Evolutionary conservation across 192 early-diverging fungal genomes (phyloP), one percentile per base, ranked within the genome.

Genomic region (Dissophora globulifera): DNA sequence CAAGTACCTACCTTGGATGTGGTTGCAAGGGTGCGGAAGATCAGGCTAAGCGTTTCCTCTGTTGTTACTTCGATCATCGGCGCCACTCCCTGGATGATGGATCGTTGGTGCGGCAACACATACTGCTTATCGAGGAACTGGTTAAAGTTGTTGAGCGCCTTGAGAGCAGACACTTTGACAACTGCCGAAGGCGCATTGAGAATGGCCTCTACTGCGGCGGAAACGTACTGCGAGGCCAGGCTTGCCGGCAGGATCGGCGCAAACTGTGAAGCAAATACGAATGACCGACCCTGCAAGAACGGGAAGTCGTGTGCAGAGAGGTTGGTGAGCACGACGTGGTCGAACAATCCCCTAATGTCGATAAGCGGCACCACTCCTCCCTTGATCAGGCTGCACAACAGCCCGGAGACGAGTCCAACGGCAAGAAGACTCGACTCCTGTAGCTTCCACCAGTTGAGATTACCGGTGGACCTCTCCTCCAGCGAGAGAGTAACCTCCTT

Each of bases 281-380:
- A 87, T 1, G 93, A 89, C 11, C 96, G 93, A 4, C 95, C 94
- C 79, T 94, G 93, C 47, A 93, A 83, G 71, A 94, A 94, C 11
- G 96, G 95, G 31, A 63, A 78, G 8, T 84, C 86, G 80, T 63
- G 46, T 13, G 47, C 47, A 7, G 46, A 58, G 22, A 92, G 81
- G 60, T 86, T 83, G 25, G 85, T 86, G 60, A 94, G 80, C 9
- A 96, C 91, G 46, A 95, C 88, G 50, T 90, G 89, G 20, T 92
- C 88, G 63, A 96, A 94, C 8, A 96, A 67, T 40, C 94, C 65
- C 59, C 92, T 91, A 55, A 93, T 87, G 25, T 82, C 75, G 22
- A 83, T 65, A 20, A 72, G 16, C 55, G 69, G 46, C 32, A 20
- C 13, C 67, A 53, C 23, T 81, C 56, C 56, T 0, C 46, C 12